Evolutionary conservation across 2,329 filamentous ascomycete species (phyloP).

Genomic region (Aureobasidium sp.): DNA sequence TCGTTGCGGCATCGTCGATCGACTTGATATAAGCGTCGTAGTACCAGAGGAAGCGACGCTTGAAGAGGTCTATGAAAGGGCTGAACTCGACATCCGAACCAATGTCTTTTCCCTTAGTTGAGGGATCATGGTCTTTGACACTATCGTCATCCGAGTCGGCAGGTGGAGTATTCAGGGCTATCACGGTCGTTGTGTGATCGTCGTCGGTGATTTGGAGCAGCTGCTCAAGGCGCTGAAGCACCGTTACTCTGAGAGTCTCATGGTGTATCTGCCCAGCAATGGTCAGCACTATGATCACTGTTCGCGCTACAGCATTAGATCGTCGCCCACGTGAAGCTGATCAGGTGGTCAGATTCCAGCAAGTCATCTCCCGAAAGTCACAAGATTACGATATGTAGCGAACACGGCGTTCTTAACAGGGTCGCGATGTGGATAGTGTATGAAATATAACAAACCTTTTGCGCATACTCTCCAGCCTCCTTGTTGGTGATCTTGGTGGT

Average conservation of each 20-base stretch:
- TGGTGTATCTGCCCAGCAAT: conserved; percentile 65
- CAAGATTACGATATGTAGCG: no score
- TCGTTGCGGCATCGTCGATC: conserved; percentile 56
- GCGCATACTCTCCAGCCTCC: conserved; percentile 10
- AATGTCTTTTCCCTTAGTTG: conserved; percentile 18
- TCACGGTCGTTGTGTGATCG: neutral
- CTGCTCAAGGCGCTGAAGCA: conserved; percentile 78
- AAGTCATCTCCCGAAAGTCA: no score
- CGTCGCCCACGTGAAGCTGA: no score
- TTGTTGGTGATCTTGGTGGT: conserved; percentile 48
- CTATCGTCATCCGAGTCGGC: conserved; percentile 40
- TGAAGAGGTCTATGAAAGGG: conserved; percentile 84
- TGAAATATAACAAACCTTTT: conserved; percentile 5
- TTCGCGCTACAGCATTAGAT: no score
- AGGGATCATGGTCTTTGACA: conserved; percentile 33
- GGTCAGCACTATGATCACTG: conserved; percentile 6
- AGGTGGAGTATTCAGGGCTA: conserved; percentile 36
- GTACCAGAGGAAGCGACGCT: conserved; percentile 92
- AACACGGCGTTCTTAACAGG: no score
- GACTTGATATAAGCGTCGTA: conserved; percentile 76
- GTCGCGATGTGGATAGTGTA: conserved; percentile 26
- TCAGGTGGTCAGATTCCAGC: no score
- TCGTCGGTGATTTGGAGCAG: conserved; percentile 56
- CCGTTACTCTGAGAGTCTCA: conserved; percentile 77
- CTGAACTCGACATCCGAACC: conserved; percentile 61